Conservation (phyloP, 2,329 filamentous ascomycete genomes). For the Trichoderma sp. region DNA sequence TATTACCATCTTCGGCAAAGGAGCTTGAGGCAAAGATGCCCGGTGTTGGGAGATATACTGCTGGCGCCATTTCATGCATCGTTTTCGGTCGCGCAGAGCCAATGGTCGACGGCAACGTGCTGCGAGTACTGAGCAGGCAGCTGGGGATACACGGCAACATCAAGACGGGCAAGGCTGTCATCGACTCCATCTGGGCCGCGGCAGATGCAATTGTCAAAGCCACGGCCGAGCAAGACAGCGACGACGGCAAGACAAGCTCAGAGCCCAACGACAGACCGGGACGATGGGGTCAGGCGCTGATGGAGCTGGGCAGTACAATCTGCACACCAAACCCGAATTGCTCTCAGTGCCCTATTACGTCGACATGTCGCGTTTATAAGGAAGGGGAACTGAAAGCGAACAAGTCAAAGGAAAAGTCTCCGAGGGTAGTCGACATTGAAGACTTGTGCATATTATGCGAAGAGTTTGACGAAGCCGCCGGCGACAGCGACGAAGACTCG, state of each 20-base stretch:
- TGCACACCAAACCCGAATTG: constrained; percentile 61
- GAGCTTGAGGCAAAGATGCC: constrained; percentile 53
- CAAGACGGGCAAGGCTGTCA: constrained; percentile 52
- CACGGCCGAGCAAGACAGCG: constrained; percentile 42
- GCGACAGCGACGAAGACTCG: constrained; percentile 26
- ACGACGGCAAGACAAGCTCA: constrained; percentile 24
- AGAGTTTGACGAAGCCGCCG: constrained; percentile 40
- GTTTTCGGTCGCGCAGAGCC: constrained; percentile 59
- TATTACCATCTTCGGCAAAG: constrained; percentile 48
- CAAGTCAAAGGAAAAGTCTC: constrained; percentile 20
- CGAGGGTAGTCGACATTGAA: constrained; percentile 44
- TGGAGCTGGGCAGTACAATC: constrained; percentile 64
- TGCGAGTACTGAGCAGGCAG: constrained; percentile 60
- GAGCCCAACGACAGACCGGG: constrained; percentile 52
- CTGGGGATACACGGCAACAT: constrained; percentile 56
- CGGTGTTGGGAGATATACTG: constrained; percentile 62
- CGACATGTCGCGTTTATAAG: constrained; percentile 50
- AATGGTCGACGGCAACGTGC: constrained; percentile 64
- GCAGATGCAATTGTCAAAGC: constrained; percentile 55
- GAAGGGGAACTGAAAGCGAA: constrained; percentile 43
- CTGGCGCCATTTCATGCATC: constrained; percentile 61
- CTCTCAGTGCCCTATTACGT: constrained; percentile 47
- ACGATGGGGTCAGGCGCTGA: constrained; percentile 62
- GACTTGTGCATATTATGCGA: constrained; percentile 51
- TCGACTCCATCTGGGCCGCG: constrained; percentile 57